These are phyloP conservation scores for Ceratobasidium theobromae DNA, from an alignment of 1,284 basidiomycete genomes.

Conservation along the genomic window DNA sequence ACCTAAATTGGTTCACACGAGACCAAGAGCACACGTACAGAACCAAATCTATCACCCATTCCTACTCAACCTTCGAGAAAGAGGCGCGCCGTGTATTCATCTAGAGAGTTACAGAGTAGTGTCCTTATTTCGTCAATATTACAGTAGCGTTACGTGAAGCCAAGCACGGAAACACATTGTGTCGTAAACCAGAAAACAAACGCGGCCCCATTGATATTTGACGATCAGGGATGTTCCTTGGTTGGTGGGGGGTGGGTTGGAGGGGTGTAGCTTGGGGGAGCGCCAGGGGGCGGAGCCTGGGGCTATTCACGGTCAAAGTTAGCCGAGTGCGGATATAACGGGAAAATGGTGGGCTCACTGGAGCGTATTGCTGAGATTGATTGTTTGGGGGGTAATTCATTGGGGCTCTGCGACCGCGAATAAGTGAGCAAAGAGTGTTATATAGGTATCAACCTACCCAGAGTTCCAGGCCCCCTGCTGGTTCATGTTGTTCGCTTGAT, in stretches of 20 bases:
- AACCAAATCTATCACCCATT: background rate
- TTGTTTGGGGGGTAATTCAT: slow-evolving; percentile 14
- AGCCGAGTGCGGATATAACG: background rate
- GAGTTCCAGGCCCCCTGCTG: slow-evolving; percentile 23
- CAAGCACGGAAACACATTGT: background rate
- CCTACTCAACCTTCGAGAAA: background rate
- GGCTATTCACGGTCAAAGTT: too few species aligned
- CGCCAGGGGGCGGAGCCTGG: slow-evolving; percentile 23
- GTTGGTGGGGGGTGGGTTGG: slow-evolving; percentile 20
- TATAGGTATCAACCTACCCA: too few species aligned
- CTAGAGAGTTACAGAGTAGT: background rate
- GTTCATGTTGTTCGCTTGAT: background rate
- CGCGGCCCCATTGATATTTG: background rate
- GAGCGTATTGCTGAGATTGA: slow-evolving; percentile 23
- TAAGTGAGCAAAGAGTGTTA: too few species aligned
- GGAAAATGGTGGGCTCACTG: background rate
- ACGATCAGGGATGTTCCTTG: slow-evolving; percentile 5
- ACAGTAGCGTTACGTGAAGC: slow-evolving; percentile 19
- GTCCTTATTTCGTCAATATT: background rate
- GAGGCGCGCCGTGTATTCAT: background rate
- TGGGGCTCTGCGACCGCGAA: background rate
- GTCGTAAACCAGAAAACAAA: background rate
- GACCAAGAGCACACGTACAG: too few species aligned
- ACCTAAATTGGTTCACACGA: too few species aligned
- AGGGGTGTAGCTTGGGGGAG: slow-evolving; percentile 16